Percentiles rank a stretch among this genome's conserved stretches.
Evolutionary conservation across 2,329 filamentous ascomycete genomes (phyloP).

Genomic region (Lasiodiplodia hormozganensis): DNA sequence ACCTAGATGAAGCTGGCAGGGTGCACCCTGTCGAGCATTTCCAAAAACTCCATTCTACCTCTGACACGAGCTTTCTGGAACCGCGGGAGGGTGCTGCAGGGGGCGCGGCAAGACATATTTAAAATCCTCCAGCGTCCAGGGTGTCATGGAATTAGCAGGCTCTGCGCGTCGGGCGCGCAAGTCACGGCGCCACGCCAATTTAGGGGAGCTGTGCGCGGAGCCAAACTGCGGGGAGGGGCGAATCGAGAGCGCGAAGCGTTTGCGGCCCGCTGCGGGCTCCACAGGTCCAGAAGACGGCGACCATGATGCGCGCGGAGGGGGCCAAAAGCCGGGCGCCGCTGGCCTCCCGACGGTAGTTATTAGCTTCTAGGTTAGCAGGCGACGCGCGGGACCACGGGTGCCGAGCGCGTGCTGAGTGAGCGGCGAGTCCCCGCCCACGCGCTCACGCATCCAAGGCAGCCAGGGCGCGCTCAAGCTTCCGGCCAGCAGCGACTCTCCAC

Average conservation of each 20-base stretch:
- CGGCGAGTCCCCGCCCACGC: not conserved
- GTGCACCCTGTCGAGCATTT: not conserved
- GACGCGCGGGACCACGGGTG: not conserved
- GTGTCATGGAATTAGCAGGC: constrained; percentile 17
- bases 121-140: constrained; percentile 22
- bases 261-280: constrained; percentile 26
- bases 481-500: constrained; percentile 22
- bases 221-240: constrained; percentile 14
- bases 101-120: constrained; percentile 21
- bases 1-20: constrained; percentile 8
- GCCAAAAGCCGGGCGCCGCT: not conserved
- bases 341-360: not conserved
- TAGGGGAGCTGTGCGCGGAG: constrained; percentile 23
- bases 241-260: constrained; percentile 22
- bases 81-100: constrained; percentile 8
- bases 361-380: not conserved
- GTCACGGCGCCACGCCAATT: constrained; percentile 17
- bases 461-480: constrained; percentile 20
- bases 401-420: not conserved
- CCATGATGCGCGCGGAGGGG: constrained; percentile 5
- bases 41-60: constrained; percentile 13
- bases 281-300: not conserved
- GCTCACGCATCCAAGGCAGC: constrained; percentile 3
- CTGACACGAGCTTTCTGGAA: constrained; percentile 20
- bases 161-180: not conserved